Base-by-base conservation (phyloP, 2,329 filamentous ascomycete genomes). In the Penicillium sp. region DNA sequence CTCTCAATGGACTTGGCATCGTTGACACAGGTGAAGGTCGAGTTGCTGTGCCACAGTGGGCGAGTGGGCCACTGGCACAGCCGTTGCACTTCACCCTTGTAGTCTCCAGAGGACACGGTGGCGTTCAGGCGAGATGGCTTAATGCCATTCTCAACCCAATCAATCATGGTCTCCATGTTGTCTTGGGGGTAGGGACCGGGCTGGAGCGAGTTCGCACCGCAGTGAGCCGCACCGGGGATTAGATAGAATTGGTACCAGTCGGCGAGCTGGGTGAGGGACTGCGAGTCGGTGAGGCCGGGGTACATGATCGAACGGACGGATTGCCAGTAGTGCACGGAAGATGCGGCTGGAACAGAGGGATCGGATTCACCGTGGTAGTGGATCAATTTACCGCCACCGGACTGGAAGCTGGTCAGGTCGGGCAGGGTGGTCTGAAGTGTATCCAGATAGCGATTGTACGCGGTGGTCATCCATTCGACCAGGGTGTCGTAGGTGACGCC, bases 291-390 rank as follows among this genome's bases (percentile, higher is more conserved):
- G 4, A 70, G 35, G 18, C 67, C 52, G 3, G 72, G 66, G 59
- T 76, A 76, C 75, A 80, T 78, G 62, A 73, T 67, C 3, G 56
- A 57, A 35, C 74, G 73, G 33, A 82, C 78, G 3, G 76, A 74
- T 46, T 81, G 69, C 63, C 71, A 76, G 68, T 81, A 83, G 57
- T 73, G 76, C 1, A 80, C 72, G 0, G 77, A 80, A 0, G 76
- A 78, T 4, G 69, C 76, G 1, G 79, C 61, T 1, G 78, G 78
- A 50, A 83, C 67, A 5, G 69, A 73, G 11, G 69, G 62, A 60
- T 82, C 80, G 1, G 73, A 75, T 62, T 82, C 78, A 45, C 78
- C 79, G 63, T 82, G 79, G 66, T 73, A 80, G 61, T 81, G 78
- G 9, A 83, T 64, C 4, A 82, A 63, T 62, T 82, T 82, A 44